Percentiles rank a stretch among this genome's conserved stretches.
Evolutionary conservation across 2,329 filamentous ascomycete genomes (phyloP).

Genomic region (Arthrobotrys pseudoclavata): DNA sequence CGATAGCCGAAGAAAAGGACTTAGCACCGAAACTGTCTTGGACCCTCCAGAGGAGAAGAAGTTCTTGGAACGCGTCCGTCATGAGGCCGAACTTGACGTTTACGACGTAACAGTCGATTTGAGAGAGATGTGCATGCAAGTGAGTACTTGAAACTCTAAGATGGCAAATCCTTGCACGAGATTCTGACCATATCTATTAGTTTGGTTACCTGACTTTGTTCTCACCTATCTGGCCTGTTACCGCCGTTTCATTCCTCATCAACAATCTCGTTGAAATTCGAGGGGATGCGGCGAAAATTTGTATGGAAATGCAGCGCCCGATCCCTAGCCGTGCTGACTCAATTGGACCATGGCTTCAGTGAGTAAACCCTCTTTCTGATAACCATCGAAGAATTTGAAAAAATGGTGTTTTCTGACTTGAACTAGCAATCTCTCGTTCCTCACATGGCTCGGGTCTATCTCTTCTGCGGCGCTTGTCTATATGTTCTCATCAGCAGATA

Average conservation of each 20-base stretch:
- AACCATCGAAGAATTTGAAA: not conserved
- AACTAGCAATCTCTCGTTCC: constrained; percentile 77
- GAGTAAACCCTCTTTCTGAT: not conserved
- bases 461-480: constrained; percentile 90
- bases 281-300: constrained; percentile 94
- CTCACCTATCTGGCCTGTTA: constrained; percentile 94
- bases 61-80: constrained; percentile 84
- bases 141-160: constrained; percentile 63
- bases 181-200: constrained; percentile 47
- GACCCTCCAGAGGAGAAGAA: constrained; percentile 82
- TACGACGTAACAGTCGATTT: constrained; percentile 95
- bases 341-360: constrained; percentile 90
- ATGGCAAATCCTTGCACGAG: constrained; percentile 8
- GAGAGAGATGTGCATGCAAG: constrained; percentile 91
- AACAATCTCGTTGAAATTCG: constrained; percentile 98
- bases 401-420: constrained; percentile 13
- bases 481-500: constrained; percentile 81
- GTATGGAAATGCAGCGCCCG: constrained; percentile 86
- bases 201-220: constrained; percentile 90
- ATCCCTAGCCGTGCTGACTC: constrained; percentile 91
- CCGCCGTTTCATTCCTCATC: constrained; percentile 85
- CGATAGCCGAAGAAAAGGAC: constrained; percentile 73
- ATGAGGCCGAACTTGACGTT: constrained; percentile 82
- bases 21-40: constrained; percentile 69
- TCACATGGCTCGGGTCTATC: constrained; percentile 93